Conservation (phyloP, 2,329 filamentous ascomycete genomes). For the Aspergillus clavatus region DNA sequence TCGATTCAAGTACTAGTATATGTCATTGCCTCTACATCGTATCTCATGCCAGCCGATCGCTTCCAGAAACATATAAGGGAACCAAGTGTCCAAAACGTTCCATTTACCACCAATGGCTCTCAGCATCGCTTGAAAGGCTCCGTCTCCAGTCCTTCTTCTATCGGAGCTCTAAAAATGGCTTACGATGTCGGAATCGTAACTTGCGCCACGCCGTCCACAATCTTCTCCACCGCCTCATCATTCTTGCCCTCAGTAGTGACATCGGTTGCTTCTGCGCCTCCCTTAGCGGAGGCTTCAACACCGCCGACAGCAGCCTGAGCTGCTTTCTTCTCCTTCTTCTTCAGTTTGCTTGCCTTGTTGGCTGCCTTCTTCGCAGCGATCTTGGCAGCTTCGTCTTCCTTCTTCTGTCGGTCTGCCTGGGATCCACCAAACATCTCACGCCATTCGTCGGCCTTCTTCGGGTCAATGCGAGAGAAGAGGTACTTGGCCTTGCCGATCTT, state of each 20-base stretch:
- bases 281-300: constrained; percentile 36
- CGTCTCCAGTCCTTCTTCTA: neutral
- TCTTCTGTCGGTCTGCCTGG: constrained; percentile 62
- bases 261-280: constrained; percentile 25
- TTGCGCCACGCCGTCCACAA: constrained; percentile 40
- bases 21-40: constrained; percentile 6
- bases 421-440: constrained; percentile 67
- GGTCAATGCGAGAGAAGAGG: constrained; percentile 78
- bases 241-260: constrained; percentile 20
- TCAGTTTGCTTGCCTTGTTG: constrained; percentile 28
- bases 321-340: constrained; percentile 32
- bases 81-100: neutral
- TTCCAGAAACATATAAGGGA: neutral
- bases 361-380: constrained; percentile 34
- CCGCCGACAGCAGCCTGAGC: constrained; percentile 23
- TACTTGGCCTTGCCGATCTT: constrained; percentile 74
- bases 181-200: constrained; percentile 41
- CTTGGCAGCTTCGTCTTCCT: constrained; percentile 53
- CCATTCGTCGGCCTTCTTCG: constrained; percentile 80
- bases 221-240: constrained; percentile 37
- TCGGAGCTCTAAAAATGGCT: constrained; percentile 1
- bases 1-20: neutral
- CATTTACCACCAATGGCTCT: neutral
- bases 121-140: neutral
- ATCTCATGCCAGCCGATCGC: constrained; percentile 4